Evolutionary conservation across 1,284 basidiomycete species (phyloP).

Genomic region (Cutaneotrichosporon spelunceum): DNA sequence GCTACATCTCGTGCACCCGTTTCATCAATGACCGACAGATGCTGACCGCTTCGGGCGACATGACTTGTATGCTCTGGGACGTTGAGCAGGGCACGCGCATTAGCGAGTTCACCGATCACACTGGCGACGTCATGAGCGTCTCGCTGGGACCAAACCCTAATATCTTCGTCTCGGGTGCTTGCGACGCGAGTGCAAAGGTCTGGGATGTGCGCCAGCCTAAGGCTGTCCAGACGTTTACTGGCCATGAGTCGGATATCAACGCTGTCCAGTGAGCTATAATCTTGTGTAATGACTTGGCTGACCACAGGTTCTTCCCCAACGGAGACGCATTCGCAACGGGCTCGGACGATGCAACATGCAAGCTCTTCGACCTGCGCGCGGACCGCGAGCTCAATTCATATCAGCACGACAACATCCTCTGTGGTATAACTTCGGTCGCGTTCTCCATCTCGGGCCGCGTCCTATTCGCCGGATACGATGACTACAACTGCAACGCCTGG

Average conservation of each 20-base stretch:
- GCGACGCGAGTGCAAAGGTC: conserved; percentile 94
- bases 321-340: conserved; percentile 98
- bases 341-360: conserved; percentile 97
- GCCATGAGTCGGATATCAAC: conserved; percentile 99
- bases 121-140: conserved; percentile 98
- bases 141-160: conserved; percentile 93
- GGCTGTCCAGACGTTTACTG: conserved; percentile 96
- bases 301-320: conserved; percentile 90
- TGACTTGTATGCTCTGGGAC: conserved; percentile 99
- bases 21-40: conserved; percentile 99
- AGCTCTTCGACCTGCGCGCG: conserved; percentile 94
- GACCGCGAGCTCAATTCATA: conserved; percentile 95
- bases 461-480: conserved; percentile 97
- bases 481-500: conserved; percentile 99
- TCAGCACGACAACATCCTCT: conserved; percentile 96
- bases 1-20: conserved; percentile 95
- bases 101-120: conserved; percentile 97
- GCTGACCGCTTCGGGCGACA: conserved; percentile 94
- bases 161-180: conserved; percentile 95
- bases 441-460: conserved; percentile 97
- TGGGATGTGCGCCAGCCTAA: conserved; percentile 93
- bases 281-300: background rate
- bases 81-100: conserved; percentile 93
- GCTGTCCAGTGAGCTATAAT: conserved; percentile 76
- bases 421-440: conserved; percentile 96